Conservation (phyloP, 2,329 filamentous ascomycete species). For the Botrytis cinerea region DNA sequence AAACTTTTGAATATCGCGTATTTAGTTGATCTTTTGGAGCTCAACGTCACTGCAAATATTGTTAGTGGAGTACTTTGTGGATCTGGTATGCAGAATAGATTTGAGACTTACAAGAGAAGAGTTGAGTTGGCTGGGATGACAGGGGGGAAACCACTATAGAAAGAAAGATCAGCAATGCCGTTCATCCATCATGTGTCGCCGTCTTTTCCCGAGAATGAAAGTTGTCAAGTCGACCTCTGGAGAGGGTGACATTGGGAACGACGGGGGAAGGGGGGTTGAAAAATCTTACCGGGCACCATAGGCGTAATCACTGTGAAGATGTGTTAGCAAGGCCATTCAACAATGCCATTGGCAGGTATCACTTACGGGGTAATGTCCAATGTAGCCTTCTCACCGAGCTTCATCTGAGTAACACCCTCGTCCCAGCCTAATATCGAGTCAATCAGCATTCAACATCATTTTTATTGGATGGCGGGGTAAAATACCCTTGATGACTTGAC, state of each 20-base stretch:
- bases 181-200: constrained; percentile 20
- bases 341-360: neutral
- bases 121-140: constrained; percentile 71
- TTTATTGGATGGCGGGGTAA: constrained; percentile 24
- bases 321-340: constrained; percentile 29
- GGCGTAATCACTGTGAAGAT: constrained; percentile 57
- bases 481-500: constrained; percentile 82
- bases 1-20: constrained; percentile 24
- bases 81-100: constrained; percentile 17
- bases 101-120: constrained; percentile 74
- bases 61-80: constrained; percentile 27
- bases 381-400: constrained; percentile 84
- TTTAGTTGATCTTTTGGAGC: constrained; percentile 62
- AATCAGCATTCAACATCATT: constrained; percentile 24
- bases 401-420: constrained; percentile 83
- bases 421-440: constrained; percentile 65
- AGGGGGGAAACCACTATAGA: constrained; percentile 66
- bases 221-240: neutral
- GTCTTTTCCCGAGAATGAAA: neutral
- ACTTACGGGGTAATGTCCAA: constrained; percentile 77
- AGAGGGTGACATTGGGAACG: neutral
- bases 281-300: constrained; percentile 61
- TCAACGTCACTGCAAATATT: constrained; percentile 60
- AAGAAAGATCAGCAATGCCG: constrained; percentile 24
- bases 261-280: neutral